These are phyloP conservation scores for Parachlorella kessleri DNA, from an alignment of 139 green algal genomes.

Conservation along the genomic window DNA sequence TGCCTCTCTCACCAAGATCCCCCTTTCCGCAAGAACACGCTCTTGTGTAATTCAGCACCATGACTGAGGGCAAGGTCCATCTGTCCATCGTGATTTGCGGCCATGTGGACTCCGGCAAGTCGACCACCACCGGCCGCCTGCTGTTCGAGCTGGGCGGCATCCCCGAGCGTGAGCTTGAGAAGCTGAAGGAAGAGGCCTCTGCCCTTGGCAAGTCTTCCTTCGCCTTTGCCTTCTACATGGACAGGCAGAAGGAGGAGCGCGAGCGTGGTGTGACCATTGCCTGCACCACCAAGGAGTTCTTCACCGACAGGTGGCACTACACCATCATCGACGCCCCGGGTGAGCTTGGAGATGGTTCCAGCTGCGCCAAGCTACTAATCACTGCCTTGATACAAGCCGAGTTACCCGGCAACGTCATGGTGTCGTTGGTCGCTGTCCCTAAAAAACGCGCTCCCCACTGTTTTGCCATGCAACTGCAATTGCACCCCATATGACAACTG, in stretches of 20 bases:
- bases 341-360: too few species aligned
- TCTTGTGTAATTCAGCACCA: constrained; percentile 2
- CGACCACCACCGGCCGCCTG: constrained; percentile 94
- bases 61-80: constrained; percentile 47
- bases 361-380: too few species aligned
- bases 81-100: constrained; percentile 74
- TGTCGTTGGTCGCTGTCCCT: too few species aligned
- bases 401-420: too few species aligned
- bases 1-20: too few species aligned
- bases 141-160: constrained; percentile 99
- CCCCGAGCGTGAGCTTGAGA: constrained; percentile 97
- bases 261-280: constrained; percentile 95
- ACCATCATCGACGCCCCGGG: constrained; percentile 96
- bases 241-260: constrained; percentile 96
- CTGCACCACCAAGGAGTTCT: constrained; percentile 99
- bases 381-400: too few species aligned
- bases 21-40: too few species aligned
- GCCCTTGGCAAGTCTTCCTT: constrained; percentile 75
- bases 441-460: too few species aligned
- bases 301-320: constrained; percentile 98
- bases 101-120: constrained; percentile 86
- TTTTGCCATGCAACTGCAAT: too few species aligned
- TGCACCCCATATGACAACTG: too few species aligned
- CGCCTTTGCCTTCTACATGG: constrained; percentile 86
- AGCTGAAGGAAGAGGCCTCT: constrained; percentile 81